These are phyloP conservation scores for Umbelopsis ramanniana DNA, from an alignment of 192 early-diverging fungal species.

Conservation along the genomic window DNA sequence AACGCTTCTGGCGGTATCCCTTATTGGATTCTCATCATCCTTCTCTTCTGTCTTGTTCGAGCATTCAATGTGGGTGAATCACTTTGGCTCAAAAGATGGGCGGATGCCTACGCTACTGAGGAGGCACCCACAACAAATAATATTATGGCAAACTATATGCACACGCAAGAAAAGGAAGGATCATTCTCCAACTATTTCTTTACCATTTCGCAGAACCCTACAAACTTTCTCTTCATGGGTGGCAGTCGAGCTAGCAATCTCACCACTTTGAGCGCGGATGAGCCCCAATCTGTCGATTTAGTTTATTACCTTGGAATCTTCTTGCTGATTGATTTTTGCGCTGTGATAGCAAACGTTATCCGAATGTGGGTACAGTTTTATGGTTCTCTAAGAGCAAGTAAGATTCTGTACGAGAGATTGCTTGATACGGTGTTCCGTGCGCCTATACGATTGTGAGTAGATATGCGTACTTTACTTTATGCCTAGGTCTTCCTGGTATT, in stretches of 20 bases:
- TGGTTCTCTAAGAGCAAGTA: constrained; percentile 60
- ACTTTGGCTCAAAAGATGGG: constrained; percentile 57
- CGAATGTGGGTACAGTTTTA: constrained; percentile 50
- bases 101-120: constrained; percentile 35
- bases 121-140: not conserved
- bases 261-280: constrained; percentile 24
- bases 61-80: constrained; percentile 49
- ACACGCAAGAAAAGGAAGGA: not conserved
- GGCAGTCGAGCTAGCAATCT: too few relatives aligned
- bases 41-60: constrained; percentile 45
- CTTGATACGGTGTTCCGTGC: constrained; percentile 64
- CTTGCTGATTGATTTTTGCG: constrained; percentile 51
- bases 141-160: not conserved
- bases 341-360: constrained; percentile 21
- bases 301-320: constrained; percentile 69
- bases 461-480: constrained; percentile 35
- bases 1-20: constrained; percentile 58
- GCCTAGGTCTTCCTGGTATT: too few relatives aligned
- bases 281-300: constrained; percentile 45
- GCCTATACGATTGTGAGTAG: constrained; percentile 61
- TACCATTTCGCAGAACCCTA: not conserved
- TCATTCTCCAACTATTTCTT: not conserved
- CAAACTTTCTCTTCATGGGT: constrained; percentile 5
- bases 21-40: constrained; percentile 59
- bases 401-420: constrained; percentile 55